Percentiles rank a stretch among this genome's conserved stretches.
Evolutionary conservation across 345 rosid species (phyloP).

Genomic region (Firmiana major): DNA sequence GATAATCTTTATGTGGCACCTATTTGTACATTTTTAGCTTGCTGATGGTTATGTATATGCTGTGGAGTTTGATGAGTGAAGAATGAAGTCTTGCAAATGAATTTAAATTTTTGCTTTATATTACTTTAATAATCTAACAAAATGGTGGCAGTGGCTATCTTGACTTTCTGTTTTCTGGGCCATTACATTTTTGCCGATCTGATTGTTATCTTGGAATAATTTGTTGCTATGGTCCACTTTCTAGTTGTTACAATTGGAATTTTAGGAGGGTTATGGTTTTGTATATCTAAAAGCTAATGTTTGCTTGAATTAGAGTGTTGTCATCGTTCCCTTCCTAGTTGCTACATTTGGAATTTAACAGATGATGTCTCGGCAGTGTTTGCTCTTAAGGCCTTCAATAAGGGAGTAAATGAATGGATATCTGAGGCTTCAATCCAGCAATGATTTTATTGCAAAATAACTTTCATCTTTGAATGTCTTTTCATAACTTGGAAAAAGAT

Average conservation of each 20-base stretch:
- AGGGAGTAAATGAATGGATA: conserved; percentile 2
- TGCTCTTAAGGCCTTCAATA: conserved; percentile 4
- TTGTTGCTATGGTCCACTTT: neutral
- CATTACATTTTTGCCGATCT: neutral
- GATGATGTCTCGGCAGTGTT: neutral
- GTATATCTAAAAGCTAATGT: neutral
- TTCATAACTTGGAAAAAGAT: neutral
- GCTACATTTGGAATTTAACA: conserved; percentile 1
- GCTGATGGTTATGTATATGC: neutral
- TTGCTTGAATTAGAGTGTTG: neutral
- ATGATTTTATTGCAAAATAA: neutral
- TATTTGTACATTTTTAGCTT: neutral
- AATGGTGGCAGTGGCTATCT: neutral
- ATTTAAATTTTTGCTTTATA: neutral
- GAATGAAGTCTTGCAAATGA: neutral
- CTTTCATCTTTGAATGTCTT: neutral
- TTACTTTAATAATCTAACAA: neutral
- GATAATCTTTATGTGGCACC: neutral
- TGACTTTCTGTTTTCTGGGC: neutral
- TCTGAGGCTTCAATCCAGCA: neutral
- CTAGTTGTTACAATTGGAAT: neutral
- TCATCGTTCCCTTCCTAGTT: neutral
- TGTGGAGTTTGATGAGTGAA: neutral
- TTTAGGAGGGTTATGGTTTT: neutral
- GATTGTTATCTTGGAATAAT: neutral